Conservation (phyloP, 1,139 yeast genomes). For the Suhomyces anneliseae region DNA sequence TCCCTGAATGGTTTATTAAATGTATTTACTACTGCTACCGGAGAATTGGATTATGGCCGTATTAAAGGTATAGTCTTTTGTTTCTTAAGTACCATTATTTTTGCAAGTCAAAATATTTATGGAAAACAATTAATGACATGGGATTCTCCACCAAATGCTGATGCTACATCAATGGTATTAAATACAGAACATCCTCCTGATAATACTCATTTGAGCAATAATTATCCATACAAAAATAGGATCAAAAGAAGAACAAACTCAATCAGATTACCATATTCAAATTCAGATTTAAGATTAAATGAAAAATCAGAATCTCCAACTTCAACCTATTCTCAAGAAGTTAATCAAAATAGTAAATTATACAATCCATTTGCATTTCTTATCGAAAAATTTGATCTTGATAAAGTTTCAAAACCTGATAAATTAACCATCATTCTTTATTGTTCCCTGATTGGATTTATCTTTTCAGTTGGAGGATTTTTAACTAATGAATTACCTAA, state of each 20-base stretch:
- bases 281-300: conserved; percentile 33
- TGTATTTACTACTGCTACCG: conserved; percentile 14
- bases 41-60: conserved; percentile 21
- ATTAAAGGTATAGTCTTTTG: conserved; percentile 34
- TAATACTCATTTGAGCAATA: neutral
- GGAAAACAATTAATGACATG: conserved; percentile 44
- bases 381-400: conserved; percentile 17
- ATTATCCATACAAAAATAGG: neutral
- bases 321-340: conserved; percentile 18
- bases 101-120: conserved; percentile 44
- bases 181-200: conserved; percentile 10
- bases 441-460: conserved; percentile 36
- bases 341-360: conserved; percentile 18
- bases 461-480: conserved; percentile 34
- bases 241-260: conserved; percentile 30
- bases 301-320: conserved; percentile 13
- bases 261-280: conserved; percentile 33
- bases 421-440: conserved; percentile 40
- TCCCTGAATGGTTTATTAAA: conserved; percentile 16
- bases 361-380: conserved; percentile 26
- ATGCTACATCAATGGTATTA: conserved; percentile 32
- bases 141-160: conserved; percentile 20
- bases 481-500: conserved; percentile 30
- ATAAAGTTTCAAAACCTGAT: conserved; percentile 34
- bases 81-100: conserved; percentile 32